Evolutionary conservation across 2,329 filamentous ascomycete genomes (phyloP).

Genomic region (Hansfordia pulvinata): DNA sequence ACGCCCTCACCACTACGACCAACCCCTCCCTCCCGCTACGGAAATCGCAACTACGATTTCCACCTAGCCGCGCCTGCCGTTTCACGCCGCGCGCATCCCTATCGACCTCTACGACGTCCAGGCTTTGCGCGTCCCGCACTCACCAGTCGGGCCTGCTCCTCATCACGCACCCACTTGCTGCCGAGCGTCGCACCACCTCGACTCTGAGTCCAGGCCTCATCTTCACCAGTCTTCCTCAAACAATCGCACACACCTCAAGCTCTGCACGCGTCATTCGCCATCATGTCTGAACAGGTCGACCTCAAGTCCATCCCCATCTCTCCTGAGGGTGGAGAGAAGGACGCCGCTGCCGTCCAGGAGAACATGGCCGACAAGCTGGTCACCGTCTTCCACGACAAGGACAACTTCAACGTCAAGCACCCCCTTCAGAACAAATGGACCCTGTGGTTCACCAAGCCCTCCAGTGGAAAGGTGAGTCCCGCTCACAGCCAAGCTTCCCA

Average conservation of each 20-base stretch:
- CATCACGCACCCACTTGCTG: too few relatives aligned
- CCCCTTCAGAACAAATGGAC: slow-evolving; percentile 97
- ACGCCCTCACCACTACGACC: too few relatives aligned
- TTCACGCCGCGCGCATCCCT: too few relatives aligned
- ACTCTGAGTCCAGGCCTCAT: too few relatives aligned
- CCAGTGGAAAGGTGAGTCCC: slow-evolving; percentile 70
- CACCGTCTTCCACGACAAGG: slow-evolving; percentile 95
- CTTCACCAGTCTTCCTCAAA: not conserved
- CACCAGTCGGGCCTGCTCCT: too few relatives aligned
- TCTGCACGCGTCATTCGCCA: slow-evolving; percentile 7
- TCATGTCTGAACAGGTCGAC: slow-evolving; percentile 45
- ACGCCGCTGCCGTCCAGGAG: slow-evolving; percentile 28
- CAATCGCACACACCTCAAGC: slow-evolving; percentile 1
- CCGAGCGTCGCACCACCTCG: too few relatives aligned
- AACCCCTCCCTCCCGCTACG: too few relatives aligned
- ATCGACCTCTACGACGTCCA: too few relatives aligned
- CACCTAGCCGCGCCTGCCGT: too few relatives aligned
- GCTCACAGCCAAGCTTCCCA: too few relatives aligned
- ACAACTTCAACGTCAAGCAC: slow-evolving; percentile 99
- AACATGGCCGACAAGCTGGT: slow-evolving; percentile 48
- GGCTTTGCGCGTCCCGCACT: too few relatives aligned
- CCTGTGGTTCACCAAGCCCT: slow-evolving; percentile 97
- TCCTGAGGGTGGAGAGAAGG: slow-evolving; percentile 42
- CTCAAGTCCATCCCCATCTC: slow-evolving; percentile 56
- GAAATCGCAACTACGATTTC: too few relatives aligned